These are phyloP conservation scores for Stellera chamaejasme DNA, from an alignment of 345 rosid genomes.

Conservation along the genomic window DNA sequence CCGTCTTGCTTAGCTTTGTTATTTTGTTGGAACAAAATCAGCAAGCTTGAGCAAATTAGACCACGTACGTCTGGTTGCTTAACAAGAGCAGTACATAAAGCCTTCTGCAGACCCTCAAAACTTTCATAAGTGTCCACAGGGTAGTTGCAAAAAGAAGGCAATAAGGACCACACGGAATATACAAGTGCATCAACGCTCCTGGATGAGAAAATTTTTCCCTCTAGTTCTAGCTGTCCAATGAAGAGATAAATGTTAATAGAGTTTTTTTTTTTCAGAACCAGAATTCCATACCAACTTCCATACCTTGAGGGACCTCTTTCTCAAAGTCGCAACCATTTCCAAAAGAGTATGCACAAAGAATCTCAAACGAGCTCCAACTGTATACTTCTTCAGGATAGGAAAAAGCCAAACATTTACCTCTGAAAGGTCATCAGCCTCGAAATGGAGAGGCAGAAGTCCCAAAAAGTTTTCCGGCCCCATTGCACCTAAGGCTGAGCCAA, in stretches of 20 bases:
- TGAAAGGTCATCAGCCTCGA: conserved; percentile 72
- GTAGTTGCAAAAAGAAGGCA: conserved; percentile 91
- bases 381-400: conserved; percentile 88
- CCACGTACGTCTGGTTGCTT: conserved; percentile 60
- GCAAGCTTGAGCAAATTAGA: conserved; percentile 65
- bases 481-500: conserved; percentile 91
- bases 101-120: conserved; percentile 47
- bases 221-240: conserved; percentile 62
- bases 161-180: conserved; percentile 80
- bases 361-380: conserved; percentile 68
- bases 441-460: conserved; percentile 56
- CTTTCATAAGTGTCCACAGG: conserved; percentile 70
- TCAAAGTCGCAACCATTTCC: conserved; percentile 38
- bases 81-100: conserved; percentile 43
- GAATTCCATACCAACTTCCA: not conserved
- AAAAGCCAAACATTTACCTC: conserved; percentile 89
- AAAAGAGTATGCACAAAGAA: conserved; percentile 61
- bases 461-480: conserved; percentile 90
- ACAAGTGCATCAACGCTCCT: conserved; percentile 61
- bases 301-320: conserved; percentile 63
- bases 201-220: conserved; percentile 55
- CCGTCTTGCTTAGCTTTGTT: conserved; percentile 40
- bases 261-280: not conserved
- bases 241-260: conserved; percentile 13
- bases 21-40: conserved; percentile 65